A percentile compares a stretch with the other conserved stretches of the same genome.
phyloP scores from a whole-genome alignment of 371 early-diverging fungal genomes.

The Mortierella sp. region DNA sequence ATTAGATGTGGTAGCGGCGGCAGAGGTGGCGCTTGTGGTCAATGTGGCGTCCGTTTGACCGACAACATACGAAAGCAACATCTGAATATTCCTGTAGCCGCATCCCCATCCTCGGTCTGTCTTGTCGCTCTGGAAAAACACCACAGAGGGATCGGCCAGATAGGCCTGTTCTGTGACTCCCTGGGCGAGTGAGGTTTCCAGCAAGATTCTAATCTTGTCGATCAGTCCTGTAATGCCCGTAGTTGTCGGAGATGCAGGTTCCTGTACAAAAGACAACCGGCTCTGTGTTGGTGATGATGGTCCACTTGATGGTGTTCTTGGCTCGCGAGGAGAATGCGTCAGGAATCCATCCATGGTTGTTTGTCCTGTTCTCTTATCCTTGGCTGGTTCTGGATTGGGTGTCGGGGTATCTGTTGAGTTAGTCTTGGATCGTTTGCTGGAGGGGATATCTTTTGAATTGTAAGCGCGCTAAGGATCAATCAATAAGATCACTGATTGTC shows the following conservation, averaged over 20 bases:
- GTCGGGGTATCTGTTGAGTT: not conserved
- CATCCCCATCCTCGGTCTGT: slow-evolving; percentile 83
- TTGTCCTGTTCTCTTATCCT: slow-evolving; percentile 27
- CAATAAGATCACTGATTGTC: not conserved
- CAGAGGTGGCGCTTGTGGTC: not conserved
- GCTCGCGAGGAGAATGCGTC: not conserved
- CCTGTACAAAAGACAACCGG: slow-evolving; percentile 17
- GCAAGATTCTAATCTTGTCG: slow-evolving; percentile 21
- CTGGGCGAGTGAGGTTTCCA: slow-evolving; percentile 25
- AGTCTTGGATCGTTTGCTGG: not conserved
- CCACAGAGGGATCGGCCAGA: slow-evolving; percentile 42
- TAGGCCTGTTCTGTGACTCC: slow-evolving; percentile 40
- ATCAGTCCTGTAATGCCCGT: slow-evolving; percentile 20
- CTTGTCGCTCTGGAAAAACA: slow-evolving; percentile 36
- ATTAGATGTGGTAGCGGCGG: not conserved
- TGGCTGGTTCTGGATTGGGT: too few species aligned
- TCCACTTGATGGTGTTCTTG: not conserved
- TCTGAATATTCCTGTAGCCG: slow-evolving; percentile 83
- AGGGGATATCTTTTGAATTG: not conserved
- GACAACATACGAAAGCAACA: slow-evolving; percentile 73
- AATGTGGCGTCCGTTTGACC: slow-evolving; percentile 31
- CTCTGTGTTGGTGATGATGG: not conserved
- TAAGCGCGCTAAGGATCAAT: not conserved
- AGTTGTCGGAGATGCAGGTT: not conserved
- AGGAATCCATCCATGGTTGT: slow-evolving; percentile 55